Evolutionary conservation across 2,329 filamentous ascomycete species (phyloP), one percentile per base, ranked within the genome.

Genomic region (Neonectria sp.): DNA sequence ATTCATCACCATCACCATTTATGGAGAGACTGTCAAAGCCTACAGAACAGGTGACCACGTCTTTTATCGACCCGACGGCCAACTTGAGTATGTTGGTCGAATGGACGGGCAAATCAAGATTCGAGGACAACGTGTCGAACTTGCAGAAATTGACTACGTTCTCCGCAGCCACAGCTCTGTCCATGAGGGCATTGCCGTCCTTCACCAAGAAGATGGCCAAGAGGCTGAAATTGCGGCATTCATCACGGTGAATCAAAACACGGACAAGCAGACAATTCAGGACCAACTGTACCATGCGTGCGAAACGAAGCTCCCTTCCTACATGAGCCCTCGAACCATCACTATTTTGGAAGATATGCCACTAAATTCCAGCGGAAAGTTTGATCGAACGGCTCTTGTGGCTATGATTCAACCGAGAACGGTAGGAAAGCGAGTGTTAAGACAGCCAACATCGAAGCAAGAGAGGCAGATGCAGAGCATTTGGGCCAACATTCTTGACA

Each of bases 401-500:
- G 21, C 3, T 17, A 24, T 46, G 21, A 4, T 25, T 46, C 45
- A 46, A 46, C 8, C 45, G 6, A 7, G 21, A 17, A 25, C 21
- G 2, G 15, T 17, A 24, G 21, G n/a, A 25, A 15, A 17, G 15
- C 46, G 55, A 3, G 17, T 24, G 33, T 53, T 53, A 29, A 25
- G n/a, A 3, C 61, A 64, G 29, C 61, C 61, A 33, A 59, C 46
- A 12, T 45, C 55, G 6, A 13, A 46, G 12, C 24, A 51, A 17
- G 21, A 77, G 35, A 37, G 57, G 9, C 73, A 73, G 1, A 68
- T 84, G 24, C 78, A 74, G 15, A 55, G 63, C n/a, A 73, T 81
- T 29, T 86, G 84, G 82, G 74, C 76, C 6, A 72, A 77, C 1
- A 71, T 82, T 0, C 76, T 86, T 6, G 70, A 70, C 4, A 68